phyloP scores from a whole-genome alignment of 2,329 filamentous ascomycete genomes.

The Colletotrichum caudatum region DNA sequence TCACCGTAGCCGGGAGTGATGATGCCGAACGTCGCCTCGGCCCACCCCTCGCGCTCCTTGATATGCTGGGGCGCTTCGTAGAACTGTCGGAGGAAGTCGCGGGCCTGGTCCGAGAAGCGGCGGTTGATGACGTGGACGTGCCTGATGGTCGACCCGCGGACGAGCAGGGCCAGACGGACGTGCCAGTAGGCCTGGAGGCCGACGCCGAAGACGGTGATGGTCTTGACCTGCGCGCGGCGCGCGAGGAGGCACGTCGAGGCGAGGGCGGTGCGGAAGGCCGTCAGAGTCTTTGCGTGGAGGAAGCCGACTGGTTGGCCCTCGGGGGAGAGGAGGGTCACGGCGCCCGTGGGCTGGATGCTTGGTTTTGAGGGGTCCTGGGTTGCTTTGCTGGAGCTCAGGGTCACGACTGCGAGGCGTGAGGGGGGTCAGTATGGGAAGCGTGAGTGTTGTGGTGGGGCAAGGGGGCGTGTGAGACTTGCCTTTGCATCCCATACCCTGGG shows the following conservation, averaged over 20 bases:
- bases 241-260: conserved; percentile 75
- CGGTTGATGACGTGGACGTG: conserved; percentile 88
- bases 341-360: conserved; percentile 68
- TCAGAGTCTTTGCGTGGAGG: conserved; percentile 79
- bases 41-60: conserved; percentile 72
- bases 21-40: conserved; percentile 74
- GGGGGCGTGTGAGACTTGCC: conserved; percentile 52
- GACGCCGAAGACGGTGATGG: conserved; percentile 85
- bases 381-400: conserved; percentile 61
- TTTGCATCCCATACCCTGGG: conserved; percentile 76
- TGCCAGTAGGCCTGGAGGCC: conserved; percentile 97
- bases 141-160: conserved; percentile 77
- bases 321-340: conserved; percentile 75
- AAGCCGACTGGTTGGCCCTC: conserved; percentile 74
- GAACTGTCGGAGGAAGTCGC: conserved; percentile 63
- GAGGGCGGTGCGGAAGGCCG: conserved; percentile 84
- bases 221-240: conserved; percentile 77
- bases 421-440: conserved; percentile 25
- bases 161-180: conserved; percentile 82
- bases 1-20: conserved; percentile 79
- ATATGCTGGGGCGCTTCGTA: conserved; percentile 55
- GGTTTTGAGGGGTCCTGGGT: conserved; percentile 47
- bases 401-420: conserved; percentile 65
- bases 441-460: not conserved
- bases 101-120: conserved; percentile 70